Percentiles rank a stretch among this genome's conserved stretches.
These are phyloP conservation scores for Phytophthora pini DNA, from an alignment of 352 stramenopile genomes.

Conservation along the genomic window DNA sequence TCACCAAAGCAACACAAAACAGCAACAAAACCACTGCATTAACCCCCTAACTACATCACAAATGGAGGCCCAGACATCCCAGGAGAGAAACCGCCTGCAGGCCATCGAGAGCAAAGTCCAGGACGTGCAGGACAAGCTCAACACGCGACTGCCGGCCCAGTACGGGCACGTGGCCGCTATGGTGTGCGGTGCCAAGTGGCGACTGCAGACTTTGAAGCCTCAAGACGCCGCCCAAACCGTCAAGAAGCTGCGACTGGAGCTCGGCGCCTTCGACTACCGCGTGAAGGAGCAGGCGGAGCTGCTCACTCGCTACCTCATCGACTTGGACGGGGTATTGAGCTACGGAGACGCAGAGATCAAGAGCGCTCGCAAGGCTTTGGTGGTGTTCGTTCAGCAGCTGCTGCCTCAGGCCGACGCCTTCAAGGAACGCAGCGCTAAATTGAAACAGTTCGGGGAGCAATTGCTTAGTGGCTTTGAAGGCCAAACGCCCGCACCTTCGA, in stretches of 20 bases:
- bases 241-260: slow-evolving; percentile 58
- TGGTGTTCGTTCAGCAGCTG: slow-evolving; percentile 56
- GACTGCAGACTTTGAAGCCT: slow-evolving; percentile 31
- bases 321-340: slow-evolving; percentile 73
- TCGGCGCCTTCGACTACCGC: slow-evolving; percentile 68
- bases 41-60: neutral
- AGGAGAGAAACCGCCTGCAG: slow-evolving; percentile 50
- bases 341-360: slow-evolving; percentile 60
- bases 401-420: slow-evolving; percentile 50
- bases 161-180: slow-evolving; percentile 38
- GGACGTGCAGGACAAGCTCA: slow-evolving; percentile 51
- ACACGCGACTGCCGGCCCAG: slow-evolving; percentile 43
- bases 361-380: slow-evolving; percentile 55
- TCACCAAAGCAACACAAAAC: neutral
- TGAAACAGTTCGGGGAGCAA: slow-evolving; percentile 55
- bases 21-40: neutral
- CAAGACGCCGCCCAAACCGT: slow-evolving; percentile 11
- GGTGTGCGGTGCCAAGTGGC: slow-evolving; percentile 56
- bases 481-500: neutral
- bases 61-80: slow-evolving; percentile 39
- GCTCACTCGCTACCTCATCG: slow-evolving; percentile 58
- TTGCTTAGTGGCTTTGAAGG: slow-evolving; percentile 23
- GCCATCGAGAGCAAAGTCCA: slow-evolving; percentile 49
- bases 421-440: slow-evolving; percentile 46
- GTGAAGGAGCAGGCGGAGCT: slow-evolving; percentile 67